These are phyloP conservation scores for Fusarium siculi DNA, from an alignment of 2,329 filamentous ascomycete species.

Conservation along the genomic window DNA sequence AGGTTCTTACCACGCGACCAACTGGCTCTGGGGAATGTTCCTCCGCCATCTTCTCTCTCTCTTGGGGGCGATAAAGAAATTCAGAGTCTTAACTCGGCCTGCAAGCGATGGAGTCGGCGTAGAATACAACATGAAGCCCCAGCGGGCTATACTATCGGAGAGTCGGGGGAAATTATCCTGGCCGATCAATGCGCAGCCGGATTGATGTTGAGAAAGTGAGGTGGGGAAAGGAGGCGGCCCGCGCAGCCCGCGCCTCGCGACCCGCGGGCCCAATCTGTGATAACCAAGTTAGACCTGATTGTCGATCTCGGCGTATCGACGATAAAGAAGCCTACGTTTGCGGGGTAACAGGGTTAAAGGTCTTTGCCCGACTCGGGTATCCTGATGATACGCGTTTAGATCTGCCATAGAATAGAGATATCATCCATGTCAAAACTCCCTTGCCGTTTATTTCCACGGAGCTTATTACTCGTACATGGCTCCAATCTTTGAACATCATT, in stretches of 20 bases:
- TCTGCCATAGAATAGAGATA: background rate
- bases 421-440: background rate
- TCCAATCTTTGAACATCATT: too few relatives aligned
- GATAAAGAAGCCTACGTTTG: background rate
- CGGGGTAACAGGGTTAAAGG: background rate
- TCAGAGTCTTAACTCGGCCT: too few relatives aligned
- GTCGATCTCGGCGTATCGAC: background rate
- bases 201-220: background rate
- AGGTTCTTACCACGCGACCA: background rate
- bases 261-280: background rate
- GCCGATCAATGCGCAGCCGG: background rate
- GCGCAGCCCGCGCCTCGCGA: background rate
- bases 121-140: background rate
- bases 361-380: background rate
- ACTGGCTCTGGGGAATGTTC: background rate
- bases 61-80: too few relatives aligned
- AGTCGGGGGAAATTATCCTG: background rate
- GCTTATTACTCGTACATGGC: background rate
- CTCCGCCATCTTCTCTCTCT: background rate
- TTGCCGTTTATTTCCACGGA: fast-evolving
- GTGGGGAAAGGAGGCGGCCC: background rate
- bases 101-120: background rate
- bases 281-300: background rate
- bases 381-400: background rate
- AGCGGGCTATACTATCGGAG: background rate